These are phyloP conservation scores for Biscogniauxia sp. DNA, from an alignment of 2,329 filamentous ascomycete genomes.

Conservation along the genomic window DNA sequence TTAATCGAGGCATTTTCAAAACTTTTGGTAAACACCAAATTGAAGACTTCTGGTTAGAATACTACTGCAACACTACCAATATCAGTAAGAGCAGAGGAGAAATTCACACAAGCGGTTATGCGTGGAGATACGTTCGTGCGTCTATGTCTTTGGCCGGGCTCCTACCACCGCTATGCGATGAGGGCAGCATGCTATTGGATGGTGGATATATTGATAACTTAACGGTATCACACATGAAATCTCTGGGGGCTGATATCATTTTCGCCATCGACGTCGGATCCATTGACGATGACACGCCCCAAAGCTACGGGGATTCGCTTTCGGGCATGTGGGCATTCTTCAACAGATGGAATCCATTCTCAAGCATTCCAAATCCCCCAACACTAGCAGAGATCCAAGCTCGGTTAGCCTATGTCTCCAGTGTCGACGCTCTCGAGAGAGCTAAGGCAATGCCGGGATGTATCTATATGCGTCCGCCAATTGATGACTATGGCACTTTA, in stretches of 20 bases:
- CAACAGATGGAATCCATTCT: constrained; percentile 97
- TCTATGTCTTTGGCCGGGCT: constrained; percentile 96
- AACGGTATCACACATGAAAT: constrained; percentile 96
- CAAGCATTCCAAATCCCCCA: constrained; percentile 82
- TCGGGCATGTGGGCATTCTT: constrained; percentile 93
- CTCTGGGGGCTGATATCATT: constrained; percentile 86
- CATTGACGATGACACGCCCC: constrained; percentile 86
- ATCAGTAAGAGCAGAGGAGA: constrained; percentile 92
- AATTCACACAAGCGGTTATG: constrained; percentile 93
- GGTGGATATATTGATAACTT: constrained; percentile 97
- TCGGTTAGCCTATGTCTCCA: constrained; percentile 89
- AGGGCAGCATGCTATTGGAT: constrained; percentile 94
- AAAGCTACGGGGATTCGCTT: constrained; percentile 88
- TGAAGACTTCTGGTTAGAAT: constrained; percentile 98
- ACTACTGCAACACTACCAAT: constrained; percentile 99
- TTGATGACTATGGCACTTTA: constrained; percentile 89
- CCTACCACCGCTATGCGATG: constrained; percentile 90
- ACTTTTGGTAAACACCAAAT: constrained; percentile 96
- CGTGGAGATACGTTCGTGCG: constrained; percentile 94
- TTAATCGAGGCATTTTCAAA: constrained; percentile 98
- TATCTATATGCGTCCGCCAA: constrained; percentile 92
- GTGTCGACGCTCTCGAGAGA: constrained; percentile 88
- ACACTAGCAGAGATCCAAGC: constrained; percentile 96
- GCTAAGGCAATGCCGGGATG: constrained; percentile 90
- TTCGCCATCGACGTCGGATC: constrained; percentile 95